Percentiles rank a stretch among this genome's conserved stretches.
These are phyloP conservation scores for Plicaturopsis crispa DNA, from an alignment of 768 basidiomycete genomes.

Conservation along the genomic window DNA sequence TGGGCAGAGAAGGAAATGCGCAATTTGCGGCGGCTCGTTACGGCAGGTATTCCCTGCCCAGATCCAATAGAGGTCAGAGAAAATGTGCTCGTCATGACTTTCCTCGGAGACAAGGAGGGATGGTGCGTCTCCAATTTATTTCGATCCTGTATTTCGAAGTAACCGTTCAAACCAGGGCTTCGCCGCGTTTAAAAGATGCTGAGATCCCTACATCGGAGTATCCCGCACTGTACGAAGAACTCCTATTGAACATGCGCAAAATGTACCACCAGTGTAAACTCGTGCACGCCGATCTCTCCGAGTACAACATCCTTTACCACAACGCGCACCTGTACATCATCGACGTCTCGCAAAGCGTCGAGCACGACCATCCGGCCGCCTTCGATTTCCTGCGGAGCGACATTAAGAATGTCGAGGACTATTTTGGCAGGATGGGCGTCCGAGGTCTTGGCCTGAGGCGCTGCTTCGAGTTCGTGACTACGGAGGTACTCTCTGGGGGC, in stretches of 20 bases:
- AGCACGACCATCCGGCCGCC: slow-evolving; percentile 94
- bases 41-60: slow-evolving; percentile 83
- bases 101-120: slow-evolving; percentile 75
- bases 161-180: too few relatives aligned
- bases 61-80: slow-evolving; percentile 90
- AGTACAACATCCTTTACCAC: slow-evolving; percentile 95
- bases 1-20: slow-evolving; percentile 99
- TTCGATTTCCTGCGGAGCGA: slow-evolving; percentile 95
- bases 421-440: slow-evolving; percentile 74
- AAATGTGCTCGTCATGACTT: slow-evolving; percentile 95
- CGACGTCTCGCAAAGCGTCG: slow-evolving; percentile 97
- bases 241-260: slow-evolving; percentile 69
- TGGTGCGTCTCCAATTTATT: slow-evolving; percentile 45
- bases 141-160: too few relatives aligned
- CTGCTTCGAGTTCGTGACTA: slow-evolving; percentile 86
- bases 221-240: slow-evolving; percentile 64
- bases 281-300: slow-evolving; percentile 96
- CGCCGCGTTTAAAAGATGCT: slow-evolving; percentile 92
- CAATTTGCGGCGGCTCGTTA: slow-evolving; percentile 76
- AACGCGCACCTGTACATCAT: slow-evolving; percentile 81
- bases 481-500: slow-evolving; percentile 33
- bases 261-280: slow-evolving; percentile 90
- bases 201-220: slow-evolving; percentile 26
- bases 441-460: slow-evolving; percentile 69
- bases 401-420: slow-evolving; percentile 89